These are phyloP conservation scores for Allium cepa DNA, from an alignment of 106 monocot genomes.

Conservation along the genomic window DNA sequence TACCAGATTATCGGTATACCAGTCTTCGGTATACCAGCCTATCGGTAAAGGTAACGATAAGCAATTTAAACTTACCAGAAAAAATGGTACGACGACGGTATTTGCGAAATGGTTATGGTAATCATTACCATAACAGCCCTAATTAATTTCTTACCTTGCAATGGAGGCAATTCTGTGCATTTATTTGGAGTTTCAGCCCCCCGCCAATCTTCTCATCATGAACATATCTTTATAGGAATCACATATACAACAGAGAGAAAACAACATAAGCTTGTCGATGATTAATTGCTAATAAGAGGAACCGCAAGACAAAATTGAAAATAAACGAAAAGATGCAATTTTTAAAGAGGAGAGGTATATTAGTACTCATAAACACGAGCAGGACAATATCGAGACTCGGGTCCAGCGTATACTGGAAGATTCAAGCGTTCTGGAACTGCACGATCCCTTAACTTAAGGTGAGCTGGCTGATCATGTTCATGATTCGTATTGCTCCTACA, in stretches of 20 bases:
- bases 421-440: constrained; percentile 61
- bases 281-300: not conserved
- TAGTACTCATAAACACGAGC: constrained; percentile 97
- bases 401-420: constrained; percentile 68
- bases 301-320: not conserved
- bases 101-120: no score
- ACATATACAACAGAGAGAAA: not conserved
- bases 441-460: constrained; percentile 72
- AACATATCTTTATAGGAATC: constrained; percentile 50
- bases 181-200: constrained; percentile 73
- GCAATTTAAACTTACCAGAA: no score
- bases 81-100: no score
- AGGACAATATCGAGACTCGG: constrained; percentile 90
- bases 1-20: no score
- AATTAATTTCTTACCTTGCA: constrained; percentile 97
- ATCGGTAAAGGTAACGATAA: no score
- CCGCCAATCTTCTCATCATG: constrained; percentile 61
- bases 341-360: not conserved
- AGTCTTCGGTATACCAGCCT: no score
- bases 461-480: constrained; percentile 92
- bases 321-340: not conserved
- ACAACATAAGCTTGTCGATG: not conserved
- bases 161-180: constrained; percentile 99
- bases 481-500: constrained; percentile 96
- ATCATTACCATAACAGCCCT: no score